Conservation (phyloP, 2,329 filamentous ascomycete genomes). For the Aureobasidium mangrovei region DNA sequence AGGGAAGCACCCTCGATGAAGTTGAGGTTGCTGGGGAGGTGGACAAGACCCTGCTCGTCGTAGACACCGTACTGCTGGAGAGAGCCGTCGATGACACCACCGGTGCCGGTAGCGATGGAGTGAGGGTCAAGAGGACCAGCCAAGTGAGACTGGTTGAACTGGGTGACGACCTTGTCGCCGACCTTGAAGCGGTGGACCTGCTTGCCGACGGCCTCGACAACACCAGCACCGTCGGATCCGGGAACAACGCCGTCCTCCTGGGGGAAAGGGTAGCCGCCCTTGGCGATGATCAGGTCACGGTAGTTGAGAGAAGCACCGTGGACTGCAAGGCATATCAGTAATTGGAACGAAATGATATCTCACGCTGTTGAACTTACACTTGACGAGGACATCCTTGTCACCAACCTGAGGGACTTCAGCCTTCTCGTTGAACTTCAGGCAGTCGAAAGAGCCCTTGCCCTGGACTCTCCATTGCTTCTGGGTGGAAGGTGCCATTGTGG, state of each 20-base stretch:
- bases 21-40: slow-evolving; percentile 48
- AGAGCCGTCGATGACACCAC: slow-evolving; percentile 58
- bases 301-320: slow-evolving; percentile 42
- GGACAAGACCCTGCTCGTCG: slow-evolving; percentile 57
- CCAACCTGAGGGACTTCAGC: slow-evolving; percentile 51
- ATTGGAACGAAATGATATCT: background rate
- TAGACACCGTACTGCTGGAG: slow-evolving; percentile 61
- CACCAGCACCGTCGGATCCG: slow-evolving; percentile 45
- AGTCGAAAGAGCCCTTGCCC: slow-evolving; percentile 50
- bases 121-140: slow-evolving; percentile 37
- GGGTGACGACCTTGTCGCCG: slow-evolving; percentile 52
- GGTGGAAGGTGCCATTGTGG: slow-evolving; percentile 35
- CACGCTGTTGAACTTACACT: slow-evolving; percentile 32
- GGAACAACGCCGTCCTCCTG: slow-evolving; percentile 35
- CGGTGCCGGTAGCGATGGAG: slow-evolving; percentile 49
- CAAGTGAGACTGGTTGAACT: slow-evolving; percentile 54
- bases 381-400: slow-evolving; percentile 64
- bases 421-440: slow-evolving; percentile 47
- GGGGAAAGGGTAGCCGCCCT: slow-evolving; percentile 38
- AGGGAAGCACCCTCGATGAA: slow-evolving; percentile 40
- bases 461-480: slow-evolving; percentile 50
- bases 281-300: slow-evolving; percentile 41
- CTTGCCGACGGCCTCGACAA: slow-evolving; percentile 45
- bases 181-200: slow-evolving; percentile 48
- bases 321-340: slow-evolving; percentile 26